Evolutionary conservation across 345 rosid species (phyloP).

Genomic region (Murraya koenigii): DNA sequence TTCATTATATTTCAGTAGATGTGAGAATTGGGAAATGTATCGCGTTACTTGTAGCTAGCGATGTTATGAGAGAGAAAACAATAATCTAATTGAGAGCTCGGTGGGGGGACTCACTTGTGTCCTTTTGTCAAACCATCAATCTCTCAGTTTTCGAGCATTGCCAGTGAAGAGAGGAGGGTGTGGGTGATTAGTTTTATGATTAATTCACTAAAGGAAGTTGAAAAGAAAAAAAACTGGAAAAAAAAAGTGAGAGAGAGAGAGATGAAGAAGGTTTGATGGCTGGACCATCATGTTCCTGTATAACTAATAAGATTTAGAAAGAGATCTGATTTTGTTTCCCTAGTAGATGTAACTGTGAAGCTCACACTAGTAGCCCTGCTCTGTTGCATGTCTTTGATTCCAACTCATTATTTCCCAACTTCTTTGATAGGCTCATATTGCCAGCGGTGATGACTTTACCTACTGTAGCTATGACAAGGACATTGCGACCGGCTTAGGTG

Average conservation of each 20-base stretch:
- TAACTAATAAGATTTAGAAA: background rate
- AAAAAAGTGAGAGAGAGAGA: background rate
- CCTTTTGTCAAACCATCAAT: background rate
- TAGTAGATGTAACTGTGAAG: background rate
- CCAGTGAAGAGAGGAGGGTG: background rate
- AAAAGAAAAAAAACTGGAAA: background rate
- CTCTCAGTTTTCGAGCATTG: background rate
- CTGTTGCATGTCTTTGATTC: background rate
- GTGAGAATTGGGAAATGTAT: background rate
- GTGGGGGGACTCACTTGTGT: background rate
- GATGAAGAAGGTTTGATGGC: background rate
- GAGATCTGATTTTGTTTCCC: slow-evolving; percentile 2
- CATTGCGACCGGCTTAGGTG: slow-evolving; percentile 75
- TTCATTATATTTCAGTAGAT: background rate
- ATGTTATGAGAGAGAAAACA: background rate
- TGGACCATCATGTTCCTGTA: background rate
- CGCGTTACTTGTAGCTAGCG: background rate
- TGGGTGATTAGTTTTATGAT: background rate
- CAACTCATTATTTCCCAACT: slow-evolving; percentile 1
- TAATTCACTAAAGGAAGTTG: background rate
- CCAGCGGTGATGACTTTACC: slow-evolving; percentile 17
- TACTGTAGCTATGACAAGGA: slow-evolving; percentile 78
- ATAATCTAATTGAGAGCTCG: background rate
- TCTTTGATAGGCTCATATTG: slow-evolving; percentile 39
- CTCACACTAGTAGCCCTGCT: background rate